Base-by-base conservation (phyloP, 176 grass and related monocot species). In the Ensete glaucum region DNA sequence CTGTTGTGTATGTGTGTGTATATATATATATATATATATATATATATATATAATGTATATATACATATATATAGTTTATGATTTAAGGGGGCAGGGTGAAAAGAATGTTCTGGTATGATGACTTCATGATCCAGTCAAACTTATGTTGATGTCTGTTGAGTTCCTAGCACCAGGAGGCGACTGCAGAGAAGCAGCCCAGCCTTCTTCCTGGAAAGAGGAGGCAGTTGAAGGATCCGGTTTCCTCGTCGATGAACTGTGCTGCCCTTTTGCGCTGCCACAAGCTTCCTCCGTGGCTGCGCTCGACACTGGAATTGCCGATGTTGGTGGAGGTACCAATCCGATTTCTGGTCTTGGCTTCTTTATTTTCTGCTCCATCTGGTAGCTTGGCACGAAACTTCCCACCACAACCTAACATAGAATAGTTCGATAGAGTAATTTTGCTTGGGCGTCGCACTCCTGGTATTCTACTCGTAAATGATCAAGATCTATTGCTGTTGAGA, bases 381-480 rank as follows among this genome's bases (percentile, higher is more conserved):
- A 70, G 49, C 77, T 70, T 57, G 77, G 77, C 50, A 78, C 48
- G 64, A 78, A 78, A 57, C 77, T 78, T 48, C 77, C 77, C 5
- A 78, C 64, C 23, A 70, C 52, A 56, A 78, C 77, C 77, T 78
- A 52, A 77, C n/a, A 66, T 22, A 23, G 11, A 23, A 70, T 7
- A 50, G 34, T 43, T 43, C 5, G 34, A 43, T 6, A 43, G 4
- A 43, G 4, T 43, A 43, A 43, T 43, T 43, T 43, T 43, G 34
- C 5, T 43, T 6, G 34, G 5, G 34, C 3, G 29, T 6, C 34
- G 6, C 34, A 43, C 34, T 43, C 34, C 34, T 43, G 34, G 4
- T 43, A 43, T 6, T 5, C 34, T 43, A 43, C 34, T 43, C 34
- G 5, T 43, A 43, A 43, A 43, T 6, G 34, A 43, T 43, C 34